phyloP scores from a whole-genome alignment of 257 asterid species.

The Solanum chilense region DNA sequence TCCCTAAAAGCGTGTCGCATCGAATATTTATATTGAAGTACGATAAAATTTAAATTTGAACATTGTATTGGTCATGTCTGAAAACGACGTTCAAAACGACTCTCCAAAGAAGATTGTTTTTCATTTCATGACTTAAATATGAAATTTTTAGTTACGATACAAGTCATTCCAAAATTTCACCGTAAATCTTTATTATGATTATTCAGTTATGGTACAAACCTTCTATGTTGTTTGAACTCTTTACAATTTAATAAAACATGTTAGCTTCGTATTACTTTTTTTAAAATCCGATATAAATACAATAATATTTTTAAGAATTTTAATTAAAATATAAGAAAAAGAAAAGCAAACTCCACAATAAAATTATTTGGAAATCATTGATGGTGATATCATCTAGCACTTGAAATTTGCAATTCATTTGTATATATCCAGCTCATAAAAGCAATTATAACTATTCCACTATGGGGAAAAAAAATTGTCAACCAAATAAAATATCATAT shows the following conservation, averaged over 20 bases:
- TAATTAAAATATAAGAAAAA: background rate
- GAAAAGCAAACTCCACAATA: background rate
- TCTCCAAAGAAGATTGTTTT: background rate
- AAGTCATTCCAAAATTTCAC: too few species aligned
- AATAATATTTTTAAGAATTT: too few species aligned
- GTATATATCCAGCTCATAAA: background rate
- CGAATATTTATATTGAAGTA: background rate
- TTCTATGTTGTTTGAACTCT: background rate
- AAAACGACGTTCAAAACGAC: too few species aligned
- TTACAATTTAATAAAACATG: background rate
- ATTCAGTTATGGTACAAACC: background rate
- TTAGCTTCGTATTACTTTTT: too few species aligned
- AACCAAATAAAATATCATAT: background rate
- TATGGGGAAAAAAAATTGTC: background rate
- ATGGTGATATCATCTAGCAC: background rate
- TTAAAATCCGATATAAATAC: rapidly evolving
- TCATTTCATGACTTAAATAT: background rate
- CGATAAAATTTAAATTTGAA: background rate
- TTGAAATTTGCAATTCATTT: background rate
- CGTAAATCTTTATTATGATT: too few species aligned
- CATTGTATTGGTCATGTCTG: background rate
- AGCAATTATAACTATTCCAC: background rate
- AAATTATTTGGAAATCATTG: background rate
- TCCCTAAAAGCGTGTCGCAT: background rate
- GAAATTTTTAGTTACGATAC: too few species aligned